phyloP scores from a whole-genome alignment of 495 filamentous ascomycete genomes.

The Lasiosphaeriaceae sp. region DNA sequence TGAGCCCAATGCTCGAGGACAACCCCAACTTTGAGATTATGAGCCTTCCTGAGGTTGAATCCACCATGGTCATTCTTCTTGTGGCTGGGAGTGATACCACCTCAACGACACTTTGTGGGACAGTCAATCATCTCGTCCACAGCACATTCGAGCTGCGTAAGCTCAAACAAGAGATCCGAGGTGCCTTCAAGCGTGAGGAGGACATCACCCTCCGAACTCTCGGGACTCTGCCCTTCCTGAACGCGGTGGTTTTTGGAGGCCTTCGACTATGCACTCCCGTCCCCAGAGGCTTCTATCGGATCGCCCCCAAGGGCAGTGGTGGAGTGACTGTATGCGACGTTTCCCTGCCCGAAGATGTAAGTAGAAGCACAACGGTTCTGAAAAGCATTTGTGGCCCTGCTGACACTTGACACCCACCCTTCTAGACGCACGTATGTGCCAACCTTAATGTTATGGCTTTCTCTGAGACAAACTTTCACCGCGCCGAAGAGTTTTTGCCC shows the following conservation, averaged over 20 bases:
- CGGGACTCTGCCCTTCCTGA: slow-evolving; percentile 4
- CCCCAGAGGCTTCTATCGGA: not conserved
- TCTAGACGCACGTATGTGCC: no score
- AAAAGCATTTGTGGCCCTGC: no score
- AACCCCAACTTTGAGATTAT: slow-evolving; percentile 1
- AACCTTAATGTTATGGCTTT: not conserved
- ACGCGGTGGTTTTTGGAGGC: not conserved
- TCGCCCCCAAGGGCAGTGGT: not conserved
- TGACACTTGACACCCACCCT: no score
- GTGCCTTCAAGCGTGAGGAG: not conserved
- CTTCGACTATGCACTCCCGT: not conserved
- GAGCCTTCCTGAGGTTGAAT: slow-evolving; percentile 1
- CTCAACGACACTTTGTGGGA: not conserved
- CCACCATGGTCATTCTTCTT: slow-evolving; percentile 1
- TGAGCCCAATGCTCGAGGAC: not conserved
- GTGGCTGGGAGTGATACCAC: slow-evolving; percentile 3
- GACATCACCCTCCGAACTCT: slow-evolving; percentile 1
- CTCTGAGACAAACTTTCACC: not conserved
- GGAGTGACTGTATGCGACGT: slow-evolving; percentile 1
- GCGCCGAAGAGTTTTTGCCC: not conserved
- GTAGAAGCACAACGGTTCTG: no score
- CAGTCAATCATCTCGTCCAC: not conserved
- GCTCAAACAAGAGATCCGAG: slow-evolving; percentile 1
- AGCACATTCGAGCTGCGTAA: not conserved
- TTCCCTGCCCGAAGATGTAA: not conserved